Percentiles rank a stretch among this genome's conserved stretches.
Evolutionary conservation across 768 basidiomycete genomes (phyloP).

Genomic region (Lactarius trivialis): DNA sequence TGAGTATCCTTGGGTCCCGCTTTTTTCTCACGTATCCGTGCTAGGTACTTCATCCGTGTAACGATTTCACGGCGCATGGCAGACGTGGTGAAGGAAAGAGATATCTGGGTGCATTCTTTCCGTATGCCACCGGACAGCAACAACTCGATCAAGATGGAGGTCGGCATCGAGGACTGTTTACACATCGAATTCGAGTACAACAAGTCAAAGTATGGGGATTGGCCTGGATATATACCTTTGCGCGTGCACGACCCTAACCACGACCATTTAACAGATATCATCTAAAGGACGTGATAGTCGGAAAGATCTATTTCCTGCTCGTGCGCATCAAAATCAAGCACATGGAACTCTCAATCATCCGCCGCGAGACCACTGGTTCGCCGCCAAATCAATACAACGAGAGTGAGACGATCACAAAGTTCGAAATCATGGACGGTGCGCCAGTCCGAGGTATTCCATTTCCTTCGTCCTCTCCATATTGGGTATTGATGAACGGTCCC

Average conservation of each 20-base stretch:
- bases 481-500: not conserved
- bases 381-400: slow-evolving; percentile 99
- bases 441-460: slow-evolving; percentile 75
- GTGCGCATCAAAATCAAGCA: slow-evolving; percentile 99
- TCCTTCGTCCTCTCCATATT: not conserved
- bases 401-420: slow-evolving; percentile 98
- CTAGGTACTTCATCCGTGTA: slow-evolving; percentile 87
- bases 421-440: slow-evolving; percentile 98
- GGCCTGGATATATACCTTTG: slow-evolving; percentile 29
- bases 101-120: slow-evolving; percentile 97
- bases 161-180: slow-evolving; percentile 97
- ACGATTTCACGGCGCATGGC: slow-evolving; percentile 88
- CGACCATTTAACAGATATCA: slow-evolving; percentile 64
- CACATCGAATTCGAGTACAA: slow-evolving; percentile 99
- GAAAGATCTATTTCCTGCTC: slow-evolving; percentile 98
- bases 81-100: slow-evolving; percentile 87
- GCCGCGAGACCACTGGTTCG: slow-evolving; percentile 92
- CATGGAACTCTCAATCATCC: slow-evolving; percentile 98
- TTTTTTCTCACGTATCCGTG: slow-evolving; percentile 1
- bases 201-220: slow-evolving; percentile 78
- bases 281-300: slow-evolving; percentile 97
- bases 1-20: not conserved
- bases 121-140: slow-evolving; percentile 98
- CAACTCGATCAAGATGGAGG: slow-evolving; percentile 99
- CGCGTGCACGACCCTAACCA: not conserved